phyloP scores from a whole-genome alignment of 2,329 filamentous ascomycete genomes.

The Penicillium fuscoglaucum region DNA sequence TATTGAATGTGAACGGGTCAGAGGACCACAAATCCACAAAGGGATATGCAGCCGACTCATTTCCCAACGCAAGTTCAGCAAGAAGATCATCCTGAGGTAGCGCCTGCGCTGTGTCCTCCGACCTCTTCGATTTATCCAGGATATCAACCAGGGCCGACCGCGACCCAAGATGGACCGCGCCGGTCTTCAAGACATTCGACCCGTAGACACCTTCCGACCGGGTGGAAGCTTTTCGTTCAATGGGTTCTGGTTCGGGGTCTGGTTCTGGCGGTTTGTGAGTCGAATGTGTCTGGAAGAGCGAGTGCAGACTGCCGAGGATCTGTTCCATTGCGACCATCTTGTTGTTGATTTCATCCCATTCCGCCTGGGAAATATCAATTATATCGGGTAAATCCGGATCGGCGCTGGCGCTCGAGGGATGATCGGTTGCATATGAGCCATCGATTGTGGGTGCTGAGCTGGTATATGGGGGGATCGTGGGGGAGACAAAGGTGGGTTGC shows the following conservation, averaged over 20 bases:
- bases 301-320: constrained; percentile 34
- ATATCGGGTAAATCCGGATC: constrained; percentile 27
- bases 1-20: constrained; percentile 56
- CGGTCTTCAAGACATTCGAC: constrained; percentile 44
- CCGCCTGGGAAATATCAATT: constrained; percentile 34
- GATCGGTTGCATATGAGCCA: constrained; percentile 23
- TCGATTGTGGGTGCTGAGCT: constrained; percentile 18
- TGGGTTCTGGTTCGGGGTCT: constrained; percentile 17
- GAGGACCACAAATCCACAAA: constrained; percentile 65
- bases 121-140: constrained; percentile 48
- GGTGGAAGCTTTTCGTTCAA: constrained; percentile 20
- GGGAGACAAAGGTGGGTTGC: constrained; percentile 17
- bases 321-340: constrained; percentile 40
- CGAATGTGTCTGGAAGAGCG: constrained; percentile 32
- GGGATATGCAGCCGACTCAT: constrained; percentile 61
- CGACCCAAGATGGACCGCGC: constrained; percentile 58
- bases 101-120: constrained; percentile 47
- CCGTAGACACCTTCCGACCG: constrained; percentile 32
- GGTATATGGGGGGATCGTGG: constrained; percentile 13
- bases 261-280: constrained; percentile 20
- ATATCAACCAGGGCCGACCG: constrained; percentile 60
- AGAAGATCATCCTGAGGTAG: constrained; percentile 59
- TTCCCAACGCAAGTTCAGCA: constrained; percentile 60
- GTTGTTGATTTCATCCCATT: constrained; percentile 39
- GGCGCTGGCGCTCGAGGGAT: constrained; percentile 19